Conservation (phyloP, 2,329 filamentous ascomycete genomes). For the Colletotrichum sp. region DNA sequence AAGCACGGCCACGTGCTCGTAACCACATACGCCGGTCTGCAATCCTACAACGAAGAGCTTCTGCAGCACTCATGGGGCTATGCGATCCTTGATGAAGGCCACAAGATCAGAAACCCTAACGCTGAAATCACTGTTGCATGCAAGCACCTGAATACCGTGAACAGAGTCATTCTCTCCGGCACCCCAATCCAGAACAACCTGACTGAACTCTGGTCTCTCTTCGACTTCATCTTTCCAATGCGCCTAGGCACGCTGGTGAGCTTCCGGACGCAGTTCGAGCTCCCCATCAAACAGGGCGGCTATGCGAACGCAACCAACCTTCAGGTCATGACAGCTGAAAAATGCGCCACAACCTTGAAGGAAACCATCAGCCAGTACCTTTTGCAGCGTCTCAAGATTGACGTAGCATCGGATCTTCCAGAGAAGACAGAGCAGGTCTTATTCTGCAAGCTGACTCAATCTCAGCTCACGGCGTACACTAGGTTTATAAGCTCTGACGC, state of each 20-base stretch:
- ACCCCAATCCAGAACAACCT: constrained; percentile 98
- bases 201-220: constrained; percentile 93
- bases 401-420: constrained; percentile 91
- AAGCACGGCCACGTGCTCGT: constrained; percentile 90
- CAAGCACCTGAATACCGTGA: constrained; percentile 89
- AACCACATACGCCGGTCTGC: constrained; percentile 95
- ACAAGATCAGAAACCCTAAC: constrained; percentile 97
- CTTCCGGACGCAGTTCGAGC: constrained; percentile 90
- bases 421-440: constrained; percentile 96
- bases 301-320: constrained; percentile 95
- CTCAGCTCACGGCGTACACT: constrained; percentile 82
- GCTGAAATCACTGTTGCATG: constrained; percentile 93
- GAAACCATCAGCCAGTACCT: constrained; percentile 94
- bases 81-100: constrained; percentile 93
- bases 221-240: constrained; percentile 98
- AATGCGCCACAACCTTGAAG: constrained; percentile 92
- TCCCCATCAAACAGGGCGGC: constrained; percentile 90
- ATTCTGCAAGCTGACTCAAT: constrained; percentile 87
- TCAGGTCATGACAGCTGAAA: constrained; percentile 92
- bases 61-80: constrained; percentile 90
- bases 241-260: constrained; percentile 88
- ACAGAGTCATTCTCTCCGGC: constrained; percentile 91
- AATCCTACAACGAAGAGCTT: constrained; percentile 85
- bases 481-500: constrained; percentile 82
- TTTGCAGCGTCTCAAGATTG: constrained; percentile 88